Base-by-base conservation (phyloP, 371 early-diverging fungal genomes). In the Haplosporangium sp. region DNA sequence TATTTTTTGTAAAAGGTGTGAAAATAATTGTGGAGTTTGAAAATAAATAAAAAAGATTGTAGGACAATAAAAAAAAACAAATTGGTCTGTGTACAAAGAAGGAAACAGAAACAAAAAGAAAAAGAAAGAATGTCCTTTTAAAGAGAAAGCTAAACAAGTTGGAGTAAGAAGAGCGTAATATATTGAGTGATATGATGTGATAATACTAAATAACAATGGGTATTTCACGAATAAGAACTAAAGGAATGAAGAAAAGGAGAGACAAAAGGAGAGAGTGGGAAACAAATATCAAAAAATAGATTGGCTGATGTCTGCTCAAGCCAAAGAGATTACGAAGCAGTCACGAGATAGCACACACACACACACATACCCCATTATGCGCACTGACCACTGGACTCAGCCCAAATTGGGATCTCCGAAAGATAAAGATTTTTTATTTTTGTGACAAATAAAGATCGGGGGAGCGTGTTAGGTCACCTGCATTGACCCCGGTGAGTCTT, bases 381-480 rank as follows among this genome's bases (percentile, higher is more conserved):
- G 59, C 59, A 59, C 59, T 59, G 59, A n/a, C 59, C 40, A 59
- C 59, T 39, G 39, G 9, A 45, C 61, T 61, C 61, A 27, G 61
- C 61, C 45, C 39, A 37, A 59, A 59, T 39, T 37, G 39, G 59
- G 40, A 15, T 37, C 59, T 59, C 59, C 59, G 58, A 38, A 38
- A 39, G 13, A 19, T 55, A 34, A 56, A 4, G 7, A 27, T 45
- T n/a, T 17, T 40, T 65, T 42, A 47, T 35, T 65, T 65, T 55
- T 65, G 66, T 27, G 66, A 65, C 19, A 57, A 57, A 40, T 64
- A 64, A 8, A 64, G 17, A 17, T 55, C 35, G 3, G 64, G 37
- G 17, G 55, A 38, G 8, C 59, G 27, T 7, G 20, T 9, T 5
- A 45, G 5, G 3, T 66, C 67, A 35, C 42, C 65, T 37, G 27